Base-by-base conservation (phyloP, 345 rosid genomes). In the Ailanthus altissimus region DNA sequence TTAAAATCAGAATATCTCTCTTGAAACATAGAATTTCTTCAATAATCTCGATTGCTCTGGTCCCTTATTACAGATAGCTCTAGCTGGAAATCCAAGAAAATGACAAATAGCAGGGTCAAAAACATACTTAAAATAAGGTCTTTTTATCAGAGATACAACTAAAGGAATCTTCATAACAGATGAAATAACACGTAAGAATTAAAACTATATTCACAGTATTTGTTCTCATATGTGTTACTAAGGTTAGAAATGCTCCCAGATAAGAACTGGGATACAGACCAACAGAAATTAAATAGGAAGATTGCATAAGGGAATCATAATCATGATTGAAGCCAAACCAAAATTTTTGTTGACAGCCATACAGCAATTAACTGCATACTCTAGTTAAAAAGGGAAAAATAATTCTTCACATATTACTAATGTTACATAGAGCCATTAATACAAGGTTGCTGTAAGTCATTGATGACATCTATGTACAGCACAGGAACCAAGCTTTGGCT, bases 391-490 rank as follows among this genome's bases (percentile, higher is more conserved):
- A 63, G 21, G 32, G 56, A 42, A 15, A 36, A 73, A 74, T 75
- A 75, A 74, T 68, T 75, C 75, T 73, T 63, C 84, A 78, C 77
- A 78, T 67, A 51, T 53, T 38, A 86, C 61, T 76, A 70, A 54
- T 21, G 51, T 79, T 81, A 85, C 86, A 87, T 66, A 28, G 46
- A 82, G 70, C 75, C 82, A 81, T 58, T 80, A 81, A 79, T 82
- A 85, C 87, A 90, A 83, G 80, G 67, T 77, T 78, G 75, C 54
- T 26, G 38, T 80, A 75, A 80, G 71, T 85, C 79, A 82, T 74
- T 73, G 69, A 81, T 76, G 82, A 84, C 75, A 84, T 69, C 84
- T 84, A 88, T 83, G 78, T 85, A 88, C 87, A 86, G 70, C 65
- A 76, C 66, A 74, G 63, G 66, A 76, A 81, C 80, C 77, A 82